Conservation (phyloP, 1,284 basidiomycete genomes). For the Ceratobasidium sp. region DNA sequence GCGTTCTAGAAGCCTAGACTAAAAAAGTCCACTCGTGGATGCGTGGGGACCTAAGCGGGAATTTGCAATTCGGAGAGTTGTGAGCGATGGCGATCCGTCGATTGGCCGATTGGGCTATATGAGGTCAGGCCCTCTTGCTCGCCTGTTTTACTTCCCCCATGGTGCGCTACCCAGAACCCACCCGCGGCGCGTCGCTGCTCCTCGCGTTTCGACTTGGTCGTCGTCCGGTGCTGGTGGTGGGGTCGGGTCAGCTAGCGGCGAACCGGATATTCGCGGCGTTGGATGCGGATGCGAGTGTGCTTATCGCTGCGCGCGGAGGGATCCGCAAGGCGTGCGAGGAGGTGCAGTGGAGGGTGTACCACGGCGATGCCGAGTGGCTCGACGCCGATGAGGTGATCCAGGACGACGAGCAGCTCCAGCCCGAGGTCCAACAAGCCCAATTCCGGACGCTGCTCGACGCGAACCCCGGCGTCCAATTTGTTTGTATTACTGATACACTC, state of each 20-base stretch:
- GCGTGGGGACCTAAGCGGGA: constrained; percentile 21
- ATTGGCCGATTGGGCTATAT: constrained; percentile 26
- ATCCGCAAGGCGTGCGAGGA: constrained; percentile 72
- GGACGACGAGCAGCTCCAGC: constrained; percentile 56
- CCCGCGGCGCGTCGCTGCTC: constrained; percentile 77
- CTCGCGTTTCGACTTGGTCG: constrained; percentile 77
- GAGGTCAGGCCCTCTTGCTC: background rate
- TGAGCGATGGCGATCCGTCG: constrained; percentile 25
- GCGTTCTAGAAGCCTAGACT: background rate
- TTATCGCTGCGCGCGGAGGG: constrained; percentile 70
- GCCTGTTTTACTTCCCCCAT: background rate
- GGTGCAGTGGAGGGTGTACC: constrained; percentile 70
- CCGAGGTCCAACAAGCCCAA: constrained; percentile 44
- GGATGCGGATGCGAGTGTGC: constrained; percentile 82
- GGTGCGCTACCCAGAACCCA: constrained; percentile 54
- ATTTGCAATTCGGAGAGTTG: constrained; percentile 20
- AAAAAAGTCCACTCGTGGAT: no score
- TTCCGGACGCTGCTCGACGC: constrained; percentile 56
- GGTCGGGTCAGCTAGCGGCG: constrained; percentile 81
- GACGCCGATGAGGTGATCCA: constrained; percentile 58
- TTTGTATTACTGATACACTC: constrained; percentile 82
- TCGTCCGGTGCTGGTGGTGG: constrained; percentile 76
- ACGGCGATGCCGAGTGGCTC: constrained; percentile 57
- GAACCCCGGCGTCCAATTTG: constrained; percentile 63
- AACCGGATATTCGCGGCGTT: constrained; percentile 83